Evolutionary conservation across 2,329 filamentous ascomycete genomes (phyloP), one percentile per base, ranked within the genome.

Genomic region (Colletotrichum shisoi): DNA sequence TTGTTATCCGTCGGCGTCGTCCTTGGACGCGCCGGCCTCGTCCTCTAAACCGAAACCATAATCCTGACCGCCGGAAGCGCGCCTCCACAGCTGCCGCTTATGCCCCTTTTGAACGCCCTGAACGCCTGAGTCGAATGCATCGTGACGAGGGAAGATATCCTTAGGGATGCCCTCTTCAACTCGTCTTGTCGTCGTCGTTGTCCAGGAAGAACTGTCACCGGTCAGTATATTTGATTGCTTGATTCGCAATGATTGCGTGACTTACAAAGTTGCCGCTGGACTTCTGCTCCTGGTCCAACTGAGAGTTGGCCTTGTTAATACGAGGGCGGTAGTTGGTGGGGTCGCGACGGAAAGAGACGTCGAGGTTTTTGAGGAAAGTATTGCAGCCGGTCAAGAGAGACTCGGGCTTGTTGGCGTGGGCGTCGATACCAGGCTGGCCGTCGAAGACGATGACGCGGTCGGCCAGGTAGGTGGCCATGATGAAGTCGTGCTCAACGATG

Each of bases 401-500:
- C 82, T 99, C 93, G 42, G 96, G 95, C 57, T 85, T 84, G 79
- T 97, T 97, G 72, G 95, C 96, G 72, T 90, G 92, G 61, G 95
- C 87, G 72, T 96, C 85, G 73, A 96, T 86, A 76, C 94, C 95
- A 56, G 96, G 95, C 82, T 96, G 77, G 73, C 96, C 95, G 76
- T 98, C 95, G 76, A 99, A 99, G 76, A 99, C 95, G 76, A 99
- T 99, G 79, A 99, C 95, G 72, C 95, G 92, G 76, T 99, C 96
- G 52, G 95, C 87, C 59, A 88, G 83, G 72, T 87, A 87, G 19
- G 85, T 89, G 52, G 86, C 87, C 94, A 98, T 97, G 83, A 98
- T 97, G 84, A 99, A 98, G 86, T 99, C 95, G 91, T 99, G 95
- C 89, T 99, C 95, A 78, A 99, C 94, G 73, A 99, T 89, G 79